Evolutionary conservation across 108 stramenopile species (phyloP).

Genomic region (Cyclotella cryptica): DNA sequence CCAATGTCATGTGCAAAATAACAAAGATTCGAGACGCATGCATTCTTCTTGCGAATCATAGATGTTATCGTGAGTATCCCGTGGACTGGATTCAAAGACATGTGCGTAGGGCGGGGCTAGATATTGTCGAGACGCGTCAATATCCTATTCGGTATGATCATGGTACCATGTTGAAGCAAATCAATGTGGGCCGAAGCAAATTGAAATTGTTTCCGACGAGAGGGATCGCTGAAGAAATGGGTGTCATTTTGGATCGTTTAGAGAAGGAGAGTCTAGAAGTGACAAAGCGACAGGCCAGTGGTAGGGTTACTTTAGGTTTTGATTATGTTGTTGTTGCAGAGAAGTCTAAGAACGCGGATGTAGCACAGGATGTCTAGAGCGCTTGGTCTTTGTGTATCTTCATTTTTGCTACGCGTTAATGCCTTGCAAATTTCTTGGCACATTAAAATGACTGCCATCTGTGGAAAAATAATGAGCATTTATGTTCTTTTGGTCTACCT

Average conservation of each 20-base stretch:
- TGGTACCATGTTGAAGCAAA: conserved; percentile 82
- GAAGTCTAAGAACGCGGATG: conserved; percentile 26
- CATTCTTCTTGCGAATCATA: conserved; percentile 92
- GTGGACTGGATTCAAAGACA: conserved; percentile 94
- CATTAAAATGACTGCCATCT: too few species aligned
- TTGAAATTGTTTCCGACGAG: conserved; percentile 73
- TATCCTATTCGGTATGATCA: conserved; percentile 94
- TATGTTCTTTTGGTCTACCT: too few species aligned
- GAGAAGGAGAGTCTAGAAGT: conserved; percentile 69
- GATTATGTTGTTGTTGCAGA: conserved; percentile 94
- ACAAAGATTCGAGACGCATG: conserved; percentile 92
- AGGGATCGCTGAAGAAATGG: conserved; percentile 72
- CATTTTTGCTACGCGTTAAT: too few species aligned
- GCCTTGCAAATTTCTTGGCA: too few species aligned
- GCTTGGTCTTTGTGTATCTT: too few species aligned
- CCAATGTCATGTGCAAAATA: conserved; percentile 87
- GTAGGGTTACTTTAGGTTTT: conserved; percentile 85
- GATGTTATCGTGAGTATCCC: conserved; percentile 96
- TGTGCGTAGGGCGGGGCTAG: conserved; percentile 55
- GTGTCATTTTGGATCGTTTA: conserved; percentile 65
- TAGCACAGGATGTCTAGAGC: neutral
- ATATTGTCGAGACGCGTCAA: conserved; percentile 56
- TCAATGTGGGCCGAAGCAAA: conserved; percentile 91
- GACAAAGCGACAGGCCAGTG: conserved; percentile 35
- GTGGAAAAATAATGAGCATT: too few species aligned